Evolutionary conservation across 2,329 filamentous ascomycete genomes (phyloP).

Genomic region (Cladophialophora carrionii): DNA sequence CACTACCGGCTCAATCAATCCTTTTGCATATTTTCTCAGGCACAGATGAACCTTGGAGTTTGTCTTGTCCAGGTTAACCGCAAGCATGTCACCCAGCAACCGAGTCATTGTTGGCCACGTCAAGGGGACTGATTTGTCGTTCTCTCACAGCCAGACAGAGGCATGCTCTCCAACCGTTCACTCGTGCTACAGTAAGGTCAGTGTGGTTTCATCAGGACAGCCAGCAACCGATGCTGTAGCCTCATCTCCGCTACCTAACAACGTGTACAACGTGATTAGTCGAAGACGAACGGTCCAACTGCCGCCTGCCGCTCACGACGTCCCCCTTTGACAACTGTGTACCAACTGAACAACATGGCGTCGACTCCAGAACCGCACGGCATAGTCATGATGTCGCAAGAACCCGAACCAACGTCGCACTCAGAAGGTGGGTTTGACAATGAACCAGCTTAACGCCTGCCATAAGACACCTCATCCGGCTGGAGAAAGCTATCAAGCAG

Average conservation of each 20-base stretch:
- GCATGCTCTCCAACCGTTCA: not conserved
- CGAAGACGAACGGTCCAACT: too few relatives aligned
- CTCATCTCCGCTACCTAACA: not conserved
- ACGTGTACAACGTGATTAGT: not conserved
- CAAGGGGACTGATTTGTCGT: not conserved
- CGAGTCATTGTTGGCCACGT: not conserved
- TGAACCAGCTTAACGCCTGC: not conserved
- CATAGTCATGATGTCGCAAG: not conserved
- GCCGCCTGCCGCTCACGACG: not conserved
- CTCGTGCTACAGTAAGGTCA: not conserved
- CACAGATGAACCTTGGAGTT: not conserved
- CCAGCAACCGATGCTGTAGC: not conserved
- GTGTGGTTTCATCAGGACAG: not conserved
- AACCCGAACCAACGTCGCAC: conserved; percentile 5
- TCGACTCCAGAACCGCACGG: not conserved
- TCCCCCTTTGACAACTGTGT: not conserved
- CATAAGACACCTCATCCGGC: not conserved
- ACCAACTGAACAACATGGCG: conserved; percentile 10
- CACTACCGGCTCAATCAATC: not conserved
- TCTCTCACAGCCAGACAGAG: not conserved
- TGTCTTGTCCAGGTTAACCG: not conserved
- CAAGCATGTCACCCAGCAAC: not conserved
- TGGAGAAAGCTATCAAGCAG: conserved; percentile 5
- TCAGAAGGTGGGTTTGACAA: not conserved
- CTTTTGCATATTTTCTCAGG: not conserved